Evolutionary conservation across 2,329 filamentous ascomycete species (phyloP), one percentile per base, ranked within the genome.

Genomic region (Ophiocordyceps camponoti-floridani): DNA sequence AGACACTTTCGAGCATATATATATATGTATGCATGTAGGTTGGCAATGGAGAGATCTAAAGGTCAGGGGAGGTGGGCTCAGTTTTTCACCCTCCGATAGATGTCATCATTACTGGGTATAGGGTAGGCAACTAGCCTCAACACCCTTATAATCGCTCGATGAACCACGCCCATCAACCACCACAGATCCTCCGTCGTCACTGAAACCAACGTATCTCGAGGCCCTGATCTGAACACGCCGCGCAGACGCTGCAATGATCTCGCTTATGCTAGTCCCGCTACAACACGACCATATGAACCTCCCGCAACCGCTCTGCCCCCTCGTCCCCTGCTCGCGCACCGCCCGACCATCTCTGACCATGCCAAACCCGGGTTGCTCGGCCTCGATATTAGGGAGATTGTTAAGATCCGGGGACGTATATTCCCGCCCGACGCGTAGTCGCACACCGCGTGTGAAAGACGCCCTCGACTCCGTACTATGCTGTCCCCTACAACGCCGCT

Each of bases 401-500:
- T 53, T 59, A 59, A 53, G 56, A 60, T 56, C 55, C 54, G 54
- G 50, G 53, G 54, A 57, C 54, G 57, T 57, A 57, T 57, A 58
- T 16, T 54, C 57, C 42, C 56, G 51, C 54, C 54, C 56, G 54
- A 59, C 52, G 55, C 55, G 57, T 55, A 57, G 52, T 56, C 57
- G 58, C 54, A 55, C 53, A 61, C 58, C 57, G 54, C 18, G 23
- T 27, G 40, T 23, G 13, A 58, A 54, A 62, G 71, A 73, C 69
- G 67, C 70, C 70, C 48, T 53, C 58, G 67, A 73, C 70, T 68
- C 69, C 70, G 57, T 68, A 72, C 69, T 66, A 74, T 74, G 70
- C 70, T 72, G 63, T 64, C 61, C 67, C 61, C 60, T 58, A 3
- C 23, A 72, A 73, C 70, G 68, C 69, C 69, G 54, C 54, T 58